Conservation (phyloP, 2,329 filamentous ascomycete species). For the Stachybotrys echinatus region DNA sequence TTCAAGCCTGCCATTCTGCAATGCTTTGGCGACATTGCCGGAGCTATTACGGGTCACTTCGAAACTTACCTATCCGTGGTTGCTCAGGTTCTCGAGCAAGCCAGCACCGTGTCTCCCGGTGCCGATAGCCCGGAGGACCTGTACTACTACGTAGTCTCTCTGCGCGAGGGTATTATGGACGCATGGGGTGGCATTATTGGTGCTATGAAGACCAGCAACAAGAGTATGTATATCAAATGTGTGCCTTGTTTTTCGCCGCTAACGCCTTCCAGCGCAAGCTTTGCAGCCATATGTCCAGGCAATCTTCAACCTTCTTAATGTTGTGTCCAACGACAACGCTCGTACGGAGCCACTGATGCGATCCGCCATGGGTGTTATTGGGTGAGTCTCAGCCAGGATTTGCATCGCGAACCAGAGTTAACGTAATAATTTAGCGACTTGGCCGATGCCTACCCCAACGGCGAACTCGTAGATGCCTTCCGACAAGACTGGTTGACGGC, state of each 20-base stretch:
- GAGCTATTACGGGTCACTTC: conserved; percentile 86
- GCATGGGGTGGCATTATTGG: conserved; percentile 96
- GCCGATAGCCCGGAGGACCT: conserved; percentile 87
- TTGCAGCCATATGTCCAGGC: conserved; percentile 74
- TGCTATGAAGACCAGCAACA: conserved; percentile 79
- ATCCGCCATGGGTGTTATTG: conserved; percentile 95
- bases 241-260: not conserved
- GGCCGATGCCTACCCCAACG: conserved; percentile 87
- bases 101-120: conserved; percentile 72
- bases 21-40: conserved; percentile 96
- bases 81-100: conserved; percentile 89
- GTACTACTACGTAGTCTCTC: conserved; percentile 91
- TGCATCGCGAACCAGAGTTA: conserved; percentile 5
- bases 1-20: conserved; percentile 98
- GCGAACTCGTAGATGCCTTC: conserved; percentile 80
- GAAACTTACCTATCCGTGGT: conserved; percentile 91
- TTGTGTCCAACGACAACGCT: conserved; percentile 76
- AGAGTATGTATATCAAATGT: conserved; percentile 51
- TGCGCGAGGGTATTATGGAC: conserved; percentile 98
- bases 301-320: conserved; percentile 82
- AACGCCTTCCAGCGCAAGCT: conserved; percentile 48
- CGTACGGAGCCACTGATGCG: conserved; percentile 88
- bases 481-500: conserved; percentile 83
- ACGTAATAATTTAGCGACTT: conserved; percentile 62
- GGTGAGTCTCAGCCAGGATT: conserved; percentile 50